Conservation (phyloP, 169 alveolate species). For the Theileria parva region DNA sequence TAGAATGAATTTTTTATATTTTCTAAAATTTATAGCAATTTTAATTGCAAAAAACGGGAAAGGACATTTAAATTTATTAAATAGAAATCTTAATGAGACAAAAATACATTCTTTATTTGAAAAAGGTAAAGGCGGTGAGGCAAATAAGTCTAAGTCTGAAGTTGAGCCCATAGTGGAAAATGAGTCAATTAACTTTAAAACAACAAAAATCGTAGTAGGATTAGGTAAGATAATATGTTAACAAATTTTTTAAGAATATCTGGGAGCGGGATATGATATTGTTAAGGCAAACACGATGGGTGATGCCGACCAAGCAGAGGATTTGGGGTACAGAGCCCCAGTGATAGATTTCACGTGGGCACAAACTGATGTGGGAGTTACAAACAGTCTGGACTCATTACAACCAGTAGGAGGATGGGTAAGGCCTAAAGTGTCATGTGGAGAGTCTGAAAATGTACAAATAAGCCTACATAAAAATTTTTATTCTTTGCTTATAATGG, state of each 20-base stretch:
- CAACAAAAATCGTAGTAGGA: slow-evolving; percentile 55
- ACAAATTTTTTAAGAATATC: slow-evolving; percentile 39
- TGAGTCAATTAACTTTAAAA: slow-evolving; percentile 29
- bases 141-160: neutral
- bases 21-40: too few relatives aligned
- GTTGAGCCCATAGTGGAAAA: neutral
- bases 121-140: neutral
- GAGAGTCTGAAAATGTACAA: slow-evolving; percentile 57
- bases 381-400: slow-evolving; percentile 61
- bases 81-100: neutral
- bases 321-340: slow-evolving; percentile 64
- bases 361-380: slow-evolving; percentile 60
- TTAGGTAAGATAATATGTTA: slow-evolving; percentile 21
- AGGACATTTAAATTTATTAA: neutral
- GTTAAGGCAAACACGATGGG: slow-evolving; percentile 59
- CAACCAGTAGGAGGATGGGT: slow-evolving; percentile 73
- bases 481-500: neutral
- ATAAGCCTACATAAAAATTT: neutral
- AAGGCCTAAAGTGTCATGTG: slow-evolving; percentile 64
- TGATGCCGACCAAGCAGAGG: slow-evolving; percentile 50
- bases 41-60: neutral
- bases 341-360: slow-evolving; percentile 63
- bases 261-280: slow-evolving; percentile 63
- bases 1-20: neutral
- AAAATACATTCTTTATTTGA: neutral